Conservation (phyloP, 352 stramenopile genomes). For the Salisapilia sapeloensis region DNA sequence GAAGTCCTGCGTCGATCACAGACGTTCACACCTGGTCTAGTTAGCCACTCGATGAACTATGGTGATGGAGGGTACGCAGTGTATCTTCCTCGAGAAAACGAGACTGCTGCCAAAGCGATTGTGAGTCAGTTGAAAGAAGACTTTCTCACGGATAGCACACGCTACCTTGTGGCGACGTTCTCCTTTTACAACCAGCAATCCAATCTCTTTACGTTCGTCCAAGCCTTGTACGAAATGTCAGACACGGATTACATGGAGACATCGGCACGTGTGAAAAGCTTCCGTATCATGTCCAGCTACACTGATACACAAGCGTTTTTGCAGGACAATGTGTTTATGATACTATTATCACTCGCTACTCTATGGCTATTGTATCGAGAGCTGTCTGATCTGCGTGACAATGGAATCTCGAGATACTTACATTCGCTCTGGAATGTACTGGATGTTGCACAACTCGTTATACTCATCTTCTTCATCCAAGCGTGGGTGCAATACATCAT, state of each 20-base stretch:
- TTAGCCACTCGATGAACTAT: slow-evolving; percentile 56
- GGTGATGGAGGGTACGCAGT: slow-evolving; percentile 50
- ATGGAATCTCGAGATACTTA: slow-evolving; percentile 37
- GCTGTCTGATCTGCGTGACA: slow-evolving; percentile 24
- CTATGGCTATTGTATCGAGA: slow-evolving; percentile 34
- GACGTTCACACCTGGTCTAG: slow-evolving; percentile 46
- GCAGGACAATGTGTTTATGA: slow-evolving; percentile 30
- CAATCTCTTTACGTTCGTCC: slow-evolving; percentile 57
- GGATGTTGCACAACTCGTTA: slow-evolving; percentile 49
- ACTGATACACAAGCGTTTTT: slow-evolving; percentile 20
- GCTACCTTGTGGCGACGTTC: slow-evolving; percentile 43
- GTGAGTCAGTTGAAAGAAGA: slow-evolving; percentile 26
- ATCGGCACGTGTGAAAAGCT: slow-evolving; percentile 45
- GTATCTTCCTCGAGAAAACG: slow-evolving; percentile 58
- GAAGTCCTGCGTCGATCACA: slow-evolving; percentile 32
- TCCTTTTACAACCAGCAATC: slow-evolving; percentile 63
- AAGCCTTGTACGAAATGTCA: slow-evolving; percentile 57
- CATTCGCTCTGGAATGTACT: slow-evolving; percentile 69
- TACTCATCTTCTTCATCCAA: slow-evolving; percentile 45
- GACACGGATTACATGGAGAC: slow-evolving; percentile 68
- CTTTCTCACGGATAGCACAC: slow-evolving; percentile 40
- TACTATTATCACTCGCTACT: slow-evolving; percentile 33
- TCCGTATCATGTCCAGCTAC: slow-evolving; percentile 44
- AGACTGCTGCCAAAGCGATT: slow-evolving; percentile 19
- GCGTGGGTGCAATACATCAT: slow-evolving; percentile 38